A percentile compares a stretch with the other conserved stretches of the same genome.
Evolutionary conservation across 2,329 filamentous ascomycete genomes (phyloP).

Genomic region (Hypoxylon sp.): DNA sequence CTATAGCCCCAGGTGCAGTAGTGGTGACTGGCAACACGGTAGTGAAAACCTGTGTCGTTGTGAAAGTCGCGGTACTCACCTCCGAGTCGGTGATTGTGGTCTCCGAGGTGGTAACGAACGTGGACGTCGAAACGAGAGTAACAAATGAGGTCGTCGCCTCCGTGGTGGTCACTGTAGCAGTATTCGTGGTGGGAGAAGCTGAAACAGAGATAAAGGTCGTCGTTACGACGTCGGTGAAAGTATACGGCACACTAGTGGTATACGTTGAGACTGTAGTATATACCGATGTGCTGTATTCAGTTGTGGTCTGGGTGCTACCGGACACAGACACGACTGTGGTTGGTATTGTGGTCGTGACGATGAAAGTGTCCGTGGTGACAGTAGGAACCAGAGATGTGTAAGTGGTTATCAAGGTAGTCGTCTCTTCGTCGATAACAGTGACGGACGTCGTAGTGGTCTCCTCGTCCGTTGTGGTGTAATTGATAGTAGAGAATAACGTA

Average conservation of each 20-base stretch:
- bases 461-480: conserved; percentile 30
- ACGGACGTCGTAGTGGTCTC: conserved; percentile 20
- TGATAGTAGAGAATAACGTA: conserved; percentile 29
- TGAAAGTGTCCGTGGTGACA: conserved; percentile 33
- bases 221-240: conserved; percentile 23
- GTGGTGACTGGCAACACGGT: conserved; percentile 37
- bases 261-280: conserved; percentile 35
- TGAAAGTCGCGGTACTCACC: conserved; percentile 43
- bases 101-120: conserved; percentile 40
- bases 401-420: conserved; percentile 32
- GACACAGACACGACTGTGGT: conserved; percentile 36
- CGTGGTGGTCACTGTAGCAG: conserved; percentile 40
- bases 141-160: conserved; percentile 39
- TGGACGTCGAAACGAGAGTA: conserved; percentile 40
- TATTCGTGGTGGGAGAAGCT: conserved; percentile 39
- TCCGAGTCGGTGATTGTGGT: conserved; percentile 44
- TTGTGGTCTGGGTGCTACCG: conserved; percentile 34
- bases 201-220: conserved; percentile 34
- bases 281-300: conserved; percentile 35
- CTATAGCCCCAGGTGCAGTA: conserved; percentile 30
- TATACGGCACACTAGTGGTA: conserved; percentile 33
- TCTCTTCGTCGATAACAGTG: conserved; percentile 21
- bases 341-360: conserved; percentile 35
- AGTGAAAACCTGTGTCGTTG: conserved; percentile 40
- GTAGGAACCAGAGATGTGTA: conserved; percentile 37